Conservation (phyloP, 176 grass and related monocot species). For the Chloris gayana region DNA sequence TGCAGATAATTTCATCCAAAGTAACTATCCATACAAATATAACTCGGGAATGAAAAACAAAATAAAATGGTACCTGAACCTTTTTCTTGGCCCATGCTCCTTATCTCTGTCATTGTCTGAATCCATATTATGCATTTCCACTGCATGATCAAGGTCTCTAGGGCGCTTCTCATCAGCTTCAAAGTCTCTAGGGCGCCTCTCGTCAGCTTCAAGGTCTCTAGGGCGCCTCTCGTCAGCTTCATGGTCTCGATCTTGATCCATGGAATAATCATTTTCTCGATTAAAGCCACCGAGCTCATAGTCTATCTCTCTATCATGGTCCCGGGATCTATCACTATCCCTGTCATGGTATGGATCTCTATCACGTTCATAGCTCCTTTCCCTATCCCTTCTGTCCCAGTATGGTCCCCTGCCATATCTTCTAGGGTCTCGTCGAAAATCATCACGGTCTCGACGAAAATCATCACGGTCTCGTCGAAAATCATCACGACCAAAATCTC, state of each 20-base stretch:
- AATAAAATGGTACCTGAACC: conserved; percentile 48
- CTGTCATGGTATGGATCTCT: conserved; percentile 65
- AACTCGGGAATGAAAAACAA: conserved; percentile 24
- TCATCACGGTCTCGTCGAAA: conserved; percentile 57
- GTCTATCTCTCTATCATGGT: conserved; percentile 73
- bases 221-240: conserved; percentile 57
- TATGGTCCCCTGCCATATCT: conserved; percentile 55
- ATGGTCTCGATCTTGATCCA: conserved; percentile 64
- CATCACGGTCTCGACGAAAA: conserved; percentile 66
- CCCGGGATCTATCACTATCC: conserved; percentile 64
- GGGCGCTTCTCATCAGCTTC: conserved; percentile 56
- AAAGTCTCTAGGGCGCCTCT: conserved; percentile 57
- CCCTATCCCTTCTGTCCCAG: conserved; percentile 73
- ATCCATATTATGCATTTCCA: conserved; percentile 54
- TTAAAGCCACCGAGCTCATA: conserved; percentile 62
- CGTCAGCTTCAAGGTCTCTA: conserved; percentile 69
- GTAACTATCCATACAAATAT: conserved; percentile 2
- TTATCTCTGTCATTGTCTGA: conserved; percentile 62
- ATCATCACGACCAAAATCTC: conserved; percentile 65
- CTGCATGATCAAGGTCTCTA: conserved; percentile 52
- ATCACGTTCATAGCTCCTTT: conserved; percentile 66
- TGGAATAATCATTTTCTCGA: conserved; percentile 54
- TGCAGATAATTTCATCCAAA: not conserved
- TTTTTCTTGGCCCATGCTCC: conserved; percentile 61
- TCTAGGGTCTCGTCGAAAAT: conserved; percentile 64